Evolutionary conservation across 805 yeast species (phyloP), one percentile per base, ranked within the genome.

Genomic region (Sporopachydermia lactativora): DNA sequence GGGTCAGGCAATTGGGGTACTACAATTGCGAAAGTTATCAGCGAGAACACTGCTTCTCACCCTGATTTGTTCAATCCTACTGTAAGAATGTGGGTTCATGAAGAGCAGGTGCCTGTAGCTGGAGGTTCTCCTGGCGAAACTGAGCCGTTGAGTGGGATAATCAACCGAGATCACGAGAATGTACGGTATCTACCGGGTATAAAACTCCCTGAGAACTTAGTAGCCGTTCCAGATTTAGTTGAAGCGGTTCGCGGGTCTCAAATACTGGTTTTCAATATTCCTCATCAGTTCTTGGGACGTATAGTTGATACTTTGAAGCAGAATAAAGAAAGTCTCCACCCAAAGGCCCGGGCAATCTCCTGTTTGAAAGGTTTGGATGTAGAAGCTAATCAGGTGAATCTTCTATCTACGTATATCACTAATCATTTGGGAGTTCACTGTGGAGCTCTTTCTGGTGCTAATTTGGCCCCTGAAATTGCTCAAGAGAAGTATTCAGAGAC

Each of bases 1-100:
- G 98, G 98, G 35, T 86, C 96, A 19, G 98, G 97, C 58, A 89
- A 89, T 64, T 89, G 98, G 82, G 98, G 98, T 48, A 85, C 96
- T 34, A 89, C 97, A 15, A 86, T 92, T 42, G 96, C 97, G 47
- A 89, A 92, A 60, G 85, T 89, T 37, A 78, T 86, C 18, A 86
- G 96, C 34, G 97, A 92, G 62, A 88, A 86, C 60, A 68, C 88
- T 36, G 69, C 68, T 15, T 73, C 73, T 47, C 73, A 84, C 61
- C 78, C 88, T 34, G 69, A 75, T 34, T 63, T 83, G 53, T 92
- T 92, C 60, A 70, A 75, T 44, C 65, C 64, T 45, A 65, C 72
- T 42, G 96, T 92, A 35, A 77, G 80, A 52, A 88, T 92, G 97
- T 92, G 98, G 98, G 98, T 92, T 11, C 84, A 71, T 52, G 89